Evolutionary conservation across 2,329 filamentous ascomycete genomes (phyloP).

Genomic region (Blumeriella jaapii): DNA sequence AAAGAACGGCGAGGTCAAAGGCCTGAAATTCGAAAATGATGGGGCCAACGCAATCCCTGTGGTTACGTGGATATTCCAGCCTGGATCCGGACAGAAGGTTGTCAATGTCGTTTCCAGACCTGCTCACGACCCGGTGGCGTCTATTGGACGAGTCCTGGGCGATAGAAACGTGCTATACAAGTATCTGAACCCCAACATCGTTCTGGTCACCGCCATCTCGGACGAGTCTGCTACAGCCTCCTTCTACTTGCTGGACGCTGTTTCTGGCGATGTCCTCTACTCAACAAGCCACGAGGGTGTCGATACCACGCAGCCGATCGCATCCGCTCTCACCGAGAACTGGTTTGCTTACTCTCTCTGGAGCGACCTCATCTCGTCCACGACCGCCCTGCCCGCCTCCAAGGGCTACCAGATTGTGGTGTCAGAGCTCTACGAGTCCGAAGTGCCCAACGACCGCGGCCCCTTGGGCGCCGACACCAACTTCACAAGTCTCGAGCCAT

Average conservation of each 20-base stretch:
- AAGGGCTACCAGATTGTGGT: conserved; percentile 81
- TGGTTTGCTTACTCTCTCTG: conserved; percentile 86
- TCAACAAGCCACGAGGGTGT: conserved; percentile 60
- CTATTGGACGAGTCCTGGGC: conserved; percentile 86
- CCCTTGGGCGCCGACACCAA: conserved; percentile 58
- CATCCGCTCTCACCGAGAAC: conserved; percentile 79
- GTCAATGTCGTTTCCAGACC: conserved; percentile 56
- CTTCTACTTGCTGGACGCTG: conserved; percentile 72
- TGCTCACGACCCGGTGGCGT: conserved; percentile 76
- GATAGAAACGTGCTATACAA: conserved; percentile 95
- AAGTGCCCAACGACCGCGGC: conserved; percentile 72
- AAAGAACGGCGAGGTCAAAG: conserved; percentile 39
- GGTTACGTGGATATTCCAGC: conserved; percentile 62
- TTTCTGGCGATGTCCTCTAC: conserved; percentile 72
- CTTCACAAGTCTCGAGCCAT: conserved; percentile 65
- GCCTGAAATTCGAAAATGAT: conserved; percentile 39
- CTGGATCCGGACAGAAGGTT: conserved; percentile 55
- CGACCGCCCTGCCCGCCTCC: conserved; percentile 44
- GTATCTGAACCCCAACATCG: conserved; percentile 80
- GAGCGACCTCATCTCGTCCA: conserved; percentile 44
- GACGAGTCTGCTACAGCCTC: conserved; percentile 48
- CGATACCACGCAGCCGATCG: conserved; percentile 61
- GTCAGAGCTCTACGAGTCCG: conserved; percentile 83
- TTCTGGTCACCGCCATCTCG: conserved; percentile 61
- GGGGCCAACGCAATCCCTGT: conserved; percentile 34